phyloP scores from a whole-genome alignment of 345 rosid species.

The Eucalyptus regnans region DNA sequence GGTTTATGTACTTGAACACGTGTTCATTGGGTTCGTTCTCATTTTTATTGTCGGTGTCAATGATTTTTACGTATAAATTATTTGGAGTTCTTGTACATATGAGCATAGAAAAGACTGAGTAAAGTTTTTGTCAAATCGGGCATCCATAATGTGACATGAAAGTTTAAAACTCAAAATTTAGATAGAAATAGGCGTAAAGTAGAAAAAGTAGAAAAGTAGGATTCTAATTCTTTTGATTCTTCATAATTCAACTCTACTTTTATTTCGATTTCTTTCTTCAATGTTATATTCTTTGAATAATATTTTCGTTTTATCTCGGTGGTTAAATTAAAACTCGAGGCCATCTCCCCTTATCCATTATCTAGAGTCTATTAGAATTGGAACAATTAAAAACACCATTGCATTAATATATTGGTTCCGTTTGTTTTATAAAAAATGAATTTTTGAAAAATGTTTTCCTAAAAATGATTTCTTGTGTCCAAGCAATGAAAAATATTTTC shows the following conservation, averaged over 20 bases:
- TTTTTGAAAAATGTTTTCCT: not conserved
- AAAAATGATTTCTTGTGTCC: not conserved
- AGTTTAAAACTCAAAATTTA: not conserved
- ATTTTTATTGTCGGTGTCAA: not conserved
- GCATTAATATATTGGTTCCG: not conserved
- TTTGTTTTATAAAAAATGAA: fast-evolving
- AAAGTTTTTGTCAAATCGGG: not conserved
- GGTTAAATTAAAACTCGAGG: not conserved
- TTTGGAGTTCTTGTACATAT: not conserved
- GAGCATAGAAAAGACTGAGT: not conserved
- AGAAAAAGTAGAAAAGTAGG: not conserved
- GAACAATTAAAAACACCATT: not conserved
- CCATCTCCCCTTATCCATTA: not conserved
- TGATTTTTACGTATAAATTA: not conserved
- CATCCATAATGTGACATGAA: not conserved
- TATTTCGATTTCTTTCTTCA: not conserved
- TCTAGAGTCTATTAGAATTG: not conserved
- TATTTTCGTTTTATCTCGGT: not conserved
- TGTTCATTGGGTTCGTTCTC: not conserved
- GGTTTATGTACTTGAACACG: not conserved
- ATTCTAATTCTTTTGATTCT: not conserved
- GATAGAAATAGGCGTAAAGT: not conserved
- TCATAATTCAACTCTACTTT: not conserved
- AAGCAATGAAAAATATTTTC: not conserved
- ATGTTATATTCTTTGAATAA: not conserved